A percentile compares a stretch with the other conserved stretches of the same genome.
Conservation (phyloP, 176 grass and related monocot species). For the Eleusine coracana region DNA sequence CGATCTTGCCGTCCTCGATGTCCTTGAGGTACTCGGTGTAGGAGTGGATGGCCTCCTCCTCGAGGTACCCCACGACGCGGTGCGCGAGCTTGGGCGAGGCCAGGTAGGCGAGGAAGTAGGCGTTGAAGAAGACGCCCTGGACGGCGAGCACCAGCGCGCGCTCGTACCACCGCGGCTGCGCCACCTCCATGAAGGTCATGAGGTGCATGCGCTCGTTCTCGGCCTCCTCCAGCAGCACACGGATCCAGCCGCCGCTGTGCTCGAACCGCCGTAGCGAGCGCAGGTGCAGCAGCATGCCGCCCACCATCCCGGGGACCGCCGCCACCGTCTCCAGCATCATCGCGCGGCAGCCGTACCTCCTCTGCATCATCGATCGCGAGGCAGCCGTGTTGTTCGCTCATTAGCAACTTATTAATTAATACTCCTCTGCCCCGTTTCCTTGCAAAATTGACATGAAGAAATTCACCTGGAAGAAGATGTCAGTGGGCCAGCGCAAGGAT, state of each 20-base stretch:
- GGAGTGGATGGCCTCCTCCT: slow-evolving; percentile 86
- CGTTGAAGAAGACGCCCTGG: slow-evolving; percentile 78
- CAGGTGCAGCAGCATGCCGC: slow-evolving; percentile 75
- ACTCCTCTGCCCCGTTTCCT: background rate
- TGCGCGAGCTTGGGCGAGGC: slow-evolving; percentile 70
- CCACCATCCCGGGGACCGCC: slow-evolving; percentile 87
- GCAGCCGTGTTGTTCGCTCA: no score
- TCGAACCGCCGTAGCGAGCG: slow-evolving; percentile 76
- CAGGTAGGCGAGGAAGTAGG: slow-evolving; percentile 60
- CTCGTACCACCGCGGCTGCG: slow-evolving; percentile 71
- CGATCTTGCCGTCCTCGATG: slow-evolving; percentile 68
- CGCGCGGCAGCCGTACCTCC: slow-evolving; percentile 76
- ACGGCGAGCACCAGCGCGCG: slow-evolving; percentile 65
- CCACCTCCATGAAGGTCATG: slow-evolving; percentile 91
- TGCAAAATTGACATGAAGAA: background rate
- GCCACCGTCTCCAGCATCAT: slow-evolving; percentile 93
- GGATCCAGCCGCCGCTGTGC: slow-evolving; percentile 81
- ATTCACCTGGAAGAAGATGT: slow-evolving; percentile 73
- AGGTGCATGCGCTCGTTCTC: slow-evolving; percentile 90
- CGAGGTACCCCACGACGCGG: slow-evolving; percentile 80
- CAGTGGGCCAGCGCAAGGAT: slow-evolving; percentile 50
- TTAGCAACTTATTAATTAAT: background rate
- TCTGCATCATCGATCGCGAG: slow-evolving; percentile 29
- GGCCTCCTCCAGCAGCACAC: slow-evolving; percentile 66
- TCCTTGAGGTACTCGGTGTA: slow-evolving; percentile 82